Conservation (phyloP, 2,329 filamentous ascomycete species). For the Proliferodiscus dingleyae region DNA sequence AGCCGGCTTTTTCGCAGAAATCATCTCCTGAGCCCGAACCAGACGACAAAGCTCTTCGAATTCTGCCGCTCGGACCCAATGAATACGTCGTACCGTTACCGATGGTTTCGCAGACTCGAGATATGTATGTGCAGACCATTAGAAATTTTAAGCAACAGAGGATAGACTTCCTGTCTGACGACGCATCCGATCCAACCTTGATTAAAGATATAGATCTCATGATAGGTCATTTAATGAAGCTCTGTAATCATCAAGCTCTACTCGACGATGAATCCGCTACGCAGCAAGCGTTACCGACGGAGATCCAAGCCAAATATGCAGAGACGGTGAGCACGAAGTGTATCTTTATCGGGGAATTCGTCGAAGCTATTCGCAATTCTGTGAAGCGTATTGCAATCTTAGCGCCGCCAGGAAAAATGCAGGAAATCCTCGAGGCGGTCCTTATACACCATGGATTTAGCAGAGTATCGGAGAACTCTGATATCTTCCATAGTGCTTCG, state of each 20-base stretch:
- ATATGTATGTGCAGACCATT: slow-evolving; percentile 48
- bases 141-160: slow-evolving; percentile 40
- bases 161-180: slow-evolving; percentile 44
- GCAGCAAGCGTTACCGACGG: slow-evolving; percentile 35
- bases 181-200: slow-evolving; percentile 36
- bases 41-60: neutral
- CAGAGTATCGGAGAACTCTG: slow-evolving; percentile 24
- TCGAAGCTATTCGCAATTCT: slow-evolving; percentile 40
- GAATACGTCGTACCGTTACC: slow-evolving; percentile 54
- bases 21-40: slow-evolving; percentile 7
- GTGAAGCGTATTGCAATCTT: slow-evolving; percentile 50
- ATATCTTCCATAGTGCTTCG: slow-evolving; percentile 26
- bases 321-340: slow-evolving; percentile 56
- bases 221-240: slow-evolving; percentile 45
- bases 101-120: slow-evolving; percentile 48
- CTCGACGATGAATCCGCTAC: slow-evolving; percentile 40
- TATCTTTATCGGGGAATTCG: slow-evolving; percentile 52
- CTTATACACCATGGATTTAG: slow-evolving; percentile 38
- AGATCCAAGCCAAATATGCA: slow-evolving; percentile 46
- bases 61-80: slow-evolving; percentile 27
- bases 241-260: slow-evolving; percentile 55
- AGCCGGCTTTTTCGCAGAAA: slow-evolving; percentile 4
- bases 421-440: slow-evolving; percentile 49
- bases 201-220: slow-evolving; percentile 46
- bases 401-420: slow-evolving; percentile 43